Conservation (phyloP, 176 grass and related monocot species). For the Olyra latifolia region DNA sequence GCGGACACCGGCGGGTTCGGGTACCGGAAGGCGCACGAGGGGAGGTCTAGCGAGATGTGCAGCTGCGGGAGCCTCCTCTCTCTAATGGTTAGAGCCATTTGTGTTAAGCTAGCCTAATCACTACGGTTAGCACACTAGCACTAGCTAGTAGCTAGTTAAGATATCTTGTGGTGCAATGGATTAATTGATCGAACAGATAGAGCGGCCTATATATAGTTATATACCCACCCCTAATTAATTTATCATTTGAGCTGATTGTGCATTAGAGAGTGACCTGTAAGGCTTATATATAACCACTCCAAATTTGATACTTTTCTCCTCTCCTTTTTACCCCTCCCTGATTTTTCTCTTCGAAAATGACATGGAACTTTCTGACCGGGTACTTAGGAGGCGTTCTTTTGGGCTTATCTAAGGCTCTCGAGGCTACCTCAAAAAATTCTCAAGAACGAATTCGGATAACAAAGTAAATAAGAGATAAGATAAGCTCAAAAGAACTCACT, state of each 20-base stretch:
- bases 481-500: too few relatives aligned
- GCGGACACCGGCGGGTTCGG: neutral
- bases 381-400: too few relatives aligned
- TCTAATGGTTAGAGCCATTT: slow-evolving; percentile 37
- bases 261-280: neutral
- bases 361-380: neutral
- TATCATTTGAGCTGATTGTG: slow-evolving; percentile 19
- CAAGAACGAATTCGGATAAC: too few relatives aligned
- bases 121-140: neutral
- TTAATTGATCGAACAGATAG: fast-evolving
- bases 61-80: slow-evolving; percentile 28
- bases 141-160: neutral
- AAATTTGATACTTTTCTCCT: neutral
- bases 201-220: neutral
- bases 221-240: neutral
- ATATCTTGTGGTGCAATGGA: neutral
- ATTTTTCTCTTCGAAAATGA: slow-evolving; percentile 21
- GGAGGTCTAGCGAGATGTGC: slow-evolving; percentile 39
- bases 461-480: too few relatives aligned
- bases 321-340: neutral
- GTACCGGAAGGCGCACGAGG: slow-evolving; percentile 37
- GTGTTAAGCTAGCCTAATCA: neutral
- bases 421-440: too few relatives aligned
- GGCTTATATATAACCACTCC: neutral
- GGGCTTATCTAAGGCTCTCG: too few relatives aligned